Base-by-base conservation (phyloP, 2,329 filamentous ascomycete genomes). In the Leptographium radiaticola region DNA sequence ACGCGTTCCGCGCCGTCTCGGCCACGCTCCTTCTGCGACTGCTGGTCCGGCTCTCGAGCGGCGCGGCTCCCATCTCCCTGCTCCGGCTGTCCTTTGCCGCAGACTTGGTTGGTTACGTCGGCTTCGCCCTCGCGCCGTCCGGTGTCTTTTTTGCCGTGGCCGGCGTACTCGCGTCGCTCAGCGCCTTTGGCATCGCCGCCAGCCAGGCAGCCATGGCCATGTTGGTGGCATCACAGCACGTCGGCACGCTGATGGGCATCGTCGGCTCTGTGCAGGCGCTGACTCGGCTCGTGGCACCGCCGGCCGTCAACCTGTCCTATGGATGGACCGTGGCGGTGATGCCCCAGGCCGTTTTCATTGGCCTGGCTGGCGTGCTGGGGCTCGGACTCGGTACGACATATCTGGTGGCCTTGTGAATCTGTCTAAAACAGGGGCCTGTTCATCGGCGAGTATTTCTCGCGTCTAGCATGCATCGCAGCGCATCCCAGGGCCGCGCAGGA, bases 221-320 rank as follows among this genome's bases (percentile, higher is more conserved):
- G 30, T 3, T 52, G 13, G 50, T 52, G 30, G 9, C 40, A 1
- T 30, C 40, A 4, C 40, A 45, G 30, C 50, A 52, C n/a, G 40
- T 52, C 2, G 50, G 50, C n/a, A 45, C 34, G 40, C 40, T 52
- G 30, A 45, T 52, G 50, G 50, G 50, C 16, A 38, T 25, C 7
- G 50, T 52, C 7, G 50, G 50, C 10, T 52, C 40, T 4, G 31
- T 52, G 40, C 50, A 52, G 40, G 39, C 50, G 38, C 33, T 52
- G 50, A 38, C 50, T 11, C 50, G 40, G 30, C 31, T 52, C 13
- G 31, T 45, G 2, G 16, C 50, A 6, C 50, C 50, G 25, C 50
- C 50, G 12, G 42, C n/a, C 10, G 33, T 52, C 11, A 45, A 45
- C 11, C 18, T 45, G 11, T 11, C 45, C 7, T 52, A 52, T n/a